Evolutionary conservation across 2,329 filamentous ascomycete genomes (phyloP).

Genomic region (Paraphoma chrysanthemicola): DNA sequence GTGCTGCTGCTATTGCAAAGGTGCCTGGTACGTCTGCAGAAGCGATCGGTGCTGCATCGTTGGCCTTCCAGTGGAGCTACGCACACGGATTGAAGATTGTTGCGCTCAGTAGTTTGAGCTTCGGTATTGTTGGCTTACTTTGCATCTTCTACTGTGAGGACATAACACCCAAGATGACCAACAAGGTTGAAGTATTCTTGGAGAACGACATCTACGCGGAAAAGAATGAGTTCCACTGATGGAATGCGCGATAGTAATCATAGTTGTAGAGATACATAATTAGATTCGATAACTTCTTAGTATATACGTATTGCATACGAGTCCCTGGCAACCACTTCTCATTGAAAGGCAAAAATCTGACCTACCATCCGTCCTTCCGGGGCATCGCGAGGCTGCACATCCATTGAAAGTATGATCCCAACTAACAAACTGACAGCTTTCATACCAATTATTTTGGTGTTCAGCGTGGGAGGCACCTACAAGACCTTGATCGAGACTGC

Average conservation of each 20-base stretch:
- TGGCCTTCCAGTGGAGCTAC: constrained; percentile 30
- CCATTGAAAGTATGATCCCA: no score
- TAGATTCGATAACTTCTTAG: no score
- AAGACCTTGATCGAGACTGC: no score
- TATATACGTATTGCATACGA: no score
- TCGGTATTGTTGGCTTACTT: constrained; percentile 26
- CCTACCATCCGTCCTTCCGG: no score
- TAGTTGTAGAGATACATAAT: no score
- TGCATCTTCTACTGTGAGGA: constrained; percentile 31
- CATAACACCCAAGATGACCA: constrained; percentile 32
- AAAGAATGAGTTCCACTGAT: constrained; percentile 31
- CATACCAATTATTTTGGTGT: no score
- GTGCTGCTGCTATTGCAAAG: constrained; percentile 24
- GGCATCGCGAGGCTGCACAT: no score
- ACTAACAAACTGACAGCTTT: no score
- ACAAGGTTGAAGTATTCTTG: constrained; percentile 35
- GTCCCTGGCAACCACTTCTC: not conserved
- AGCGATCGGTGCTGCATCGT: constrained; percentile 22
- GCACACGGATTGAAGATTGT: constrained; percentile 29
- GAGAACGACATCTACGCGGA: constrained; percentile 36
- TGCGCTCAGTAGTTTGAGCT: constrained; percentile 28
- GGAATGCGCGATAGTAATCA: no score
- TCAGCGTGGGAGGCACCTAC: no score
- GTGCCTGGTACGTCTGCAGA: constrained; percentile 23
- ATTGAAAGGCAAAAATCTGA: not conserved